Evolutionary conservation across 2,329 filamentous ascomycete genomes (phyloP), one percentile per base, ranked within the genome.

Genomic region (Colletotrichum sp.): DNA sequence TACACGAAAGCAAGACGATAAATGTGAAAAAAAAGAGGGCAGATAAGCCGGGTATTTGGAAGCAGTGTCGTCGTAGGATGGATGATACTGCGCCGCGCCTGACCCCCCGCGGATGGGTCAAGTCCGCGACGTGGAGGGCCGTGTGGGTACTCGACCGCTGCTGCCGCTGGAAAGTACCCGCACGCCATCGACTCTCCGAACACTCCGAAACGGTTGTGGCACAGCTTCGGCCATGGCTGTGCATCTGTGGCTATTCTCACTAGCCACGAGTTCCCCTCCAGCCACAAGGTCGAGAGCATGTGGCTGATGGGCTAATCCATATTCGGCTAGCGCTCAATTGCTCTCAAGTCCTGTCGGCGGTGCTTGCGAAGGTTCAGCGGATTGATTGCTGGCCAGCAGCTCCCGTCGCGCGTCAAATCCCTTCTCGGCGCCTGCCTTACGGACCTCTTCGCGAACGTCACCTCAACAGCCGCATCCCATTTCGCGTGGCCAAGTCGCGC

Each of bases 401-500:
- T 72, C 39, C 39, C 18, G 39, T 48, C 52, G 68, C 74, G 74
- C 74, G 65, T 76, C 74, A 76, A 75, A 74, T 76, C 74, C 74
- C 71, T 76, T 76, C 71, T 16, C 59, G 16, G 34, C 30, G 73
- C 44, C 73, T 36, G 34, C 64, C 72, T 72, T 67, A 18, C 64
- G 24, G 26, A 22, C 10, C 57, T 48, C 22, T 13, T 52, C 57
- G 32, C 64, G 63, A 76, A 65, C 70, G 44, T 74, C 64, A 52
- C 34, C 70, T 36, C 28, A 30, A 59, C 39, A 63, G 39, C 55
- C 70, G 28, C 65, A 75, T 75, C 18, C 44, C 44, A 71, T 32
- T 60, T 66, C 32, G 22, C 55, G 24, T 24, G 36, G 28, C 24
- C 48, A n/a, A 55, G 32, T 68, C 48, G 48, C 65, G 28, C 30